phyloP scores from a whole-genome alignment of 2,329 filamentous ascomycete genomes.

The Neofusicoccum kwambonambiense region DNA sequence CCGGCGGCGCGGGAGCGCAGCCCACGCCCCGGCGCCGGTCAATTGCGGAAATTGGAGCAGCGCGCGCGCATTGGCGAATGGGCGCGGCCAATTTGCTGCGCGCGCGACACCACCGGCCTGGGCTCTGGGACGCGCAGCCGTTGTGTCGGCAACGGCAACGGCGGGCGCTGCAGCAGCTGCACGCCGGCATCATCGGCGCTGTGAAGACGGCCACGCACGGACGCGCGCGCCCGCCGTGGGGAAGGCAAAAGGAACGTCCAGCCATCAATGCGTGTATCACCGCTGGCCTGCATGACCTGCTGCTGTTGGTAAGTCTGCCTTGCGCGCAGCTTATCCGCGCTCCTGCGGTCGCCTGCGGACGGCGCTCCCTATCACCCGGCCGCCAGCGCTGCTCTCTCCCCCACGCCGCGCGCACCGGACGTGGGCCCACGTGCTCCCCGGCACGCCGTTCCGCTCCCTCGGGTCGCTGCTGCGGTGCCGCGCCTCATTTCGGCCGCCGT shows the following conservation, averaged over 20 bases:
- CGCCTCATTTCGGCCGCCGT: constrained; percentile 6
- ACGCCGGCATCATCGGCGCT: constrained; percentile 9
- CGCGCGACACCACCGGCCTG: background rate
- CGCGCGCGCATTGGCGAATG: constrained; percentile 7
- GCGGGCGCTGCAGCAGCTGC: background rate
- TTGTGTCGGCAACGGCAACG: constrained; percentile 1
- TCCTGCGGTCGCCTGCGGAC: background rate
- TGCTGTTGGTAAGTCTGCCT: constrained; percentile 1
- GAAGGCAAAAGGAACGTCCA: constrained; percentile 15
- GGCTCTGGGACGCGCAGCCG: constrained; percentile 3
- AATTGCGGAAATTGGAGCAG: constrained; percentile 13
- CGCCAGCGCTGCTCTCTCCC: background rate
- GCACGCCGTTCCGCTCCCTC: constrained; percentile 7
- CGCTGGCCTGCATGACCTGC: background rate
- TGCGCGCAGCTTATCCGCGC: constrained; percentile 10
- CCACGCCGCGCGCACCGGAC: background rate
- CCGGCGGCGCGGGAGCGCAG: constrained; percentile 2
- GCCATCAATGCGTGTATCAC: constrained; percentile 6
- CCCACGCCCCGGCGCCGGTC: background rate
- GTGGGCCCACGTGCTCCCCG: constrained; percentile 6
- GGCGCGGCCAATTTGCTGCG: background rate
- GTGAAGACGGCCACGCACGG: constrained; percentile 11
- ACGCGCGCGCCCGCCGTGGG: background rate
- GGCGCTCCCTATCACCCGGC: constrained; percentile 12
- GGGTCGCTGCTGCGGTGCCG: constrained; percentile 7